Conservation (phyloP, 2,329 filamentous ascomycete species). For the Cytospora piceae region DNA sequence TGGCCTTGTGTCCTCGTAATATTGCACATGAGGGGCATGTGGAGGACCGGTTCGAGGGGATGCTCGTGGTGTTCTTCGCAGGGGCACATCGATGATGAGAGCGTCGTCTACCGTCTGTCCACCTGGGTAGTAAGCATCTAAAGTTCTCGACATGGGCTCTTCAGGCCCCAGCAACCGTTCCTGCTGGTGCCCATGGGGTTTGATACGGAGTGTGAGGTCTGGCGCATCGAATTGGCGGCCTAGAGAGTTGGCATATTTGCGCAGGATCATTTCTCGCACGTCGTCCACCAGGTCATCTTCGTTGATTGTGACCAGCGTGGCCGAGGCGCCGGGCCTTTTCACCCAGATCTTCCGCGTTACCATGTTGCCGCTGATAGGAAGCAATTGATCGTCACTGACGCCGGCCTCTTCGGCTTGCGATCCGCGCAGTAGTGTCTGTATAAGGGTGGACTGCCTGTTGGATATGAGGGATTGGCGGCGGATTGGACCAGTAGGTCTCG, state of each 20-base stretch:
- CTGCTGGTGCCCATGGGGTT: slow-evolving; percentile 66
- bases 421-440: slow-evolving; percentile 57
- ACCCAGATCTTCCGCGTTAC: slow-evolving; percentile 90
- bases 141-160: slow-evolving; percentile 75
- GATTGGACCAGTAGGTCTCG: slow-evolving; percentile 35
- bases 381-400: slow-evolving; percentile 39
- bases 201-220: slow-evolving; percentile 80
- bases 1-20: slow-evolving; percentile 68
- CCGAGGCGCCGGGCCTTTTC: slow-evolving; percentile 80
- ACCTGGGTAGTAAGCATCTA: slow-evolving; percentile 83
- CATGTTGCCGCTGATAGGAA: slow-evolving; percentile 54
- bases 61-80: slow-evolving; percentile 74
- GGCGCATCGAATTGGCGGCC: slow-evolving; percentile 88
- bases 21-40: slow-evolving; percentile 48
- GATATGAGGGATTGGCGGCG: slow-evolving; percentile 51
- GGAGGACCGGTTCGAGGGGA: slow-evolving; percentile 67
- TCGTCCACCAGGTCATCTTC: slow-evolving; percentile 95
- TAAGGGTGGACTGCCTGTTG: slow-evolving; percentile 50
- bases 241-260: slow-evolving; percentile 92
- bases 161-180: slow-evolving; percentile 83
- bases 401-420: slow-evolving; percentile 44
- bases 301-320: slow-evolving; percentile 82
- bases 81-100: slow-evolving; percentile 84
- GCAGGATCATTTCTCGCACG: slow-evolving; percentile 86
- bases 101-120: slow-evolving; percentile 90